Conservation (phyloP, 176 grass and related monocot genomes). For the Avena atlantica region DNA sequence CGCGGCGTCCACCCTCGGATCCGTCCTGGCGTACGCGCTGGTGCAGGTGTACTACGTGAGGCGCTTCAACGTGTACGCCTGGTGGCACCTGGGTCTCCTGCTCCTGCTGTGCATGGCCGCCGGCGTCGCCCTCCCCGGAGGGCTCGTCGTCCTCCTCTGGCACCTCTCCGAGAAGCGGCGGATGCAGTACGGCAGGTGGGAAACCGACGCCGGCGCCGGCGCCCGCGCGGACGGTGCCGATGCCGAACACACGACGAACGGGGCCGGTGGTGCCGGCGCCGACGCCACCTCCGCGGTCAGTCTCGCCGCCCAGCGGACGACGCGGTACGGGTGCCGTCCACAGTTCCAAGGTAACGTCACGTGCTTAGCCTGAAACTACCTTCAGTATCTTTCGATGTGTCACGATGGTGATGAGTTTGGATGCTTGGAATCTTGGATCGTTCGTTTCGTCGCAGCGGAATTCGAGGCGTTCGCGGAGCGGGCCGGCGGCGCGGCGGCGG, state of each 20-base stretch:
- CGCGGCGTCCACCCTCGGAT: slow-evolving; percentile 69
- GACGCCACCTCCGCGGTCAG: slow-evolving; percentile 8
- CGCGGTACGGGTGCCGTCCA: slow-evolving; percentile 77
- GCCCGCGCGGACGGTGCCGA: background rate
- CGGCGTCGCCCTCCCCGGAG: slow-evolving; percentile 67
- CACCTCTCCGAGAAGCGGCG: slow-evolving; percentile 61
- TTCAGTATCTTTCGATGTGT: background rate
- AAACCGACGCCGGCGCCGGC: background rate
- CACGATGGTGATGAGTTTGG: background rate
- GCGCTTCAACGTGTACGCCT: slow-evolving; percentile 58
- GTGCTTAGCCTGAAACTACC: background rate
- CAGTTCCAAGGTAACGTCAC: slow-evolving; percentile 84
- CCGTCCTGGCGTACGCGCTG: slow-evolving; percentile 59
- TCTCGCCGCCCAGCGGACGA: slow-evolving; percentile 61
- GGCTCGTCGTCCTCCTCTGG: slow-evolving; percentile 76
- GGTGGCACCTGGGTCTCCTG: slow-evolving; percentile 87
- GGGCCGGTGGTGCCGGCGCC: too few species aligned
- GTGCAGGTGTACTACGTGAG: slow-evolving; percentile 80
- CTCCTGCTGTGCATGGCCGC: slow-evolving; percentile 70
- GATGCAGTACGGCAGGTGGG: slow-evolving; percentile 49
- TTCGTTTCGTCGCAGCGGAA: slow-evolving; percentile 36
- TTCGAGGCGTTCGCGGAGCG: slow-evolving; percentile 56
- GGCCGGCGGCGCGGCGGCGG: slow-evolving; percentile 27
- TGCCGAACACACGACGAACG: slow-evolving; percentile 11
- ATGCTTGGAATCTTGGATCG: background rate